Conservation (phyloP, 2,329 filamentous ascomycete genomes). For the Arthrobotrys iridis region DNA sequence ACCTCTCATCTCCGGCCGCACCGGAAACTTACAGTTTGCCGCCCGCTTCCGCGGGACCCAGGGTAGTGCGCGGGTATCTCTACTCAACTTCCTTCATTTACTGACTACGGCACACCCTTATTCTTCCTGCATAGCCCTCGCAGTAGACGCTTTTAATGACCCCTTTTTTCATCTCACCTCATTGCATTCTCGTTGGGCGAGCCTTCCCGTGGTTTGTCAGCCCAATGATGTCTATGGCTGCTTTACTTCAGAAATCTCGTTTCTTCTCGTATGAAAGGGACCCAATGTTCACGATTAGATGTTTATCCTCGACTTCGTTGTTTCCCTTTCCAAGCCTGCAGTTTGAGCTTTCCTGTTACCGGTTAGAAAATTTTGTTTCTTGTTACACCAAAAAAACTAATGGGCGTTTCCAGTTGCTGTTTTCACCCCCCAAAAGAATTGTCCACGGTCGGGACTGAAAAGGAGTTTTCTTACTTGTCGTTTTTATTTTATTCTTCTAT, state of each 20-base stretch:
- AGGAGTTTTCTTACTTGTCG: conserved; percentile 40
- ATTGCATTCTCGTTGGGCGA: conserved; percentile 1
- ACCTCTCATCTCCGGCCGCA: conserved; percentile 16
- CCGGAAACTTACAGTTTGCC: conserved; percentile 17
- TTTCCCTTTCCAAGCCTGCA: conserved; percentile 32
- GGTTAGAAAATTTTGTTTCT: conserved; percentile 48
- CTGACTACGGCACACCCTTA: conserved; percentile 21
- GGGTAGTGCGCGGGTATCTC: not conserved
- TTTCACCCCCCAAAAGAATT: conserved; percentile 47
- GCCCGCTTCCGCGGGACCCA: not conserved
- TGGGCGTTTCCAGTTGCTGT: conserved; percentile 49
- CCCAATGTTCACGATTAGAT: conserved; percentile 45
- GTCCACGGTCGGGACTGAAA: conserved; percentile 54
- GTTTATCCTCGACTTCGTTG: conserved; percentile 12
- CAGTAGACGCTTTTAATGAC: conserved; percentile 47
- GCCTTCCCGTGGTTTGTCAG: not conserved
- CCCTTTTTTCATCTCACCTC: conserved; percentile 1
- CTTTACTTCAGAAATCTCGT: not conserved
- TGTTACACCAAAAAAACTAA: conserved; percentile 48
- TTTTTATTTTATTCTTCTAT: not conserved
- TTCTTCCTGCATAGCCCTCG: conserved; percentile 26
- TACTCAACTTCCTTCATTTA: conserved; percentile 28
- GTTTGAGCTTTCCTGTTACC: conserved; percentile 23
- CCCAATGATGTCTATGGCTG: conserved; percentile 17
- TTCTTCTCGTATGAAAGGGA: not conserved